Base-by-base conservation (phyloP, 371 early-diverging fungal genomes). In the Mucor ambiguus region DNA sequence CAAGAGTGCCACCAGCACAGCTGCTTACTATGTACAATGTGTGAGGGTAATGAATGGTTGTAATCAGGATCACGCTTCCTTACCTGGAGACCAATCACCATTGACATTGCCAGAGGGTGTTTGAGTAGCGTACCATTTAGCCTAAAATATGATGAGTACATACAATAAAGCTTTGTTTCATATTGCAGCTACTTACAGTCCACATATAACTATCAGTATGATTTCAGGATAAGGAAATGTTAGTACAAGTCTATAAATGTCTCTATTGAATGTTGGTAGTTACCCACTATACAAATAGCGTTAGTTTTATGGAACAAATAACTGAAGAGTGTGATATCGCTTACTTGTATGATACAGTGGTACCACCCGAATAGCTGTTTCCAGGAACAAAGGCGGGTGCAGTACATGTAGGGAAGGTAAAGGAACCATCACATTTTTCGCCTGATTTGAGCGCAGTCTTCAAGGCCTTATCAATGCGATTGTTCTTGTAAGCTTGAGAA, bases 291-390 rank as follows among this genome's bases (percentile, higher is more conserved):
- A 22, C 10, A 24, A 49, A 49, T 5, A 26, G 26, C 26, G 26
- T 49, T 12, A 49, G 49, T 56, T 22, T 12, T 12, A 1, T 22
- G 12, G n/a, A 49, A 22, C 10, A 60, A 8, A 18, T 10, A 44
- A n/a, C 12, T 26, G 0, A 3, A 29, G 9, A 58, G 58, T 11
- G 24, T 3, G 24, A 16, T 12, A 14, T 14, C 16, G 66, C 80
- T 77, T 75, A 80, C 80, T 80, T 70, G 66, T 79, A 78, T n/a
- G 83, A 76, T 49, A 86, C 88, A 26, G 67, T 68, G 48, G 67
- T 55, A 24, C 83, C 85, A 10, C 73, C 75, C 32, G 68, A 67
- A 68, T 88, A 86, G 22, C 71, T 58, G 9, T 70, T 44, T 18
- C 79, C 63, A 35, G 71, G 54, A 35, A 67, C 55, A 58, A 58